Evolutionary conservation across 2,329 filamentous ascomycete species (phyloP), one percentile per base, ranked within the genome.

Genomic region (Dactylellina parvicollis): DNA sequence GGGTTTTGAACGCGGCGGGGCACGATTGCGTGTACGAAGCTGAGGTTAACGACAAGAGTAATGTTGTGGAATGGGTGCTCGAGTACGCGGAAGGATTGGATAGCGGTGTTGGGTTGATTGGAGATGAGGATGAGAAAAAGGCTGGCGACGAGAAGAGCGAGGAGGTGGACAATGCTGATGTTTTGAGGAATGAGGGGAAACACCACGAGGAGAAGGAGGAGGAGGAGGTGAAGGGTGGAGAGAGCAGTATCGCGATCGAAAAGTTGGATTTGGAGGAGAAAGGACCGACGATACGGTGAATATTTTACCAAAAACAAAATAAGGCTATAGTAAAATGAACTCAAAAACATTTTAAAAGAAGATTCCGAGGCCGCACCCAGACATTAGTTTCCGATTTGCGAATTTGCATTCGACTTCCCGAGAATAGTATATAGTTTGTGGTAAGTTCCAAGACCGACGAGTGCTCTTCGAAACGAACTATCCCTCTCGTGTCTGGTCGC

Each of bases 11-110:
- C 79, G 87, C 89, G 79, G 90, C 90, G 50, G 92, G 96, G 26
- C 91, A 96, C 77, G 90, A 93, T 77, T 88, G 90, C 1, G 83
- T 92, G 1, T 91, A 92, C 77, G 83, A 92, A 76, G 90, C 90
- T 14, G 87, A 90, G 79, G 85, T 90, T 76, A 87, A 88, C 75
- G 87, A 89, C 77, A 88, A 91, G 83, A 83, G 83, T 57, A 84
- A 87, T 4, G 87, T 90, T 8, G 87, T 88, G 2, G 85, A 88
- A 66, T 87, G 81, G 82, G 76, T 83, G 57, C 69, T 82, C 75
- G 76, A 82, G 76, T 77, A 80, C 71, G 76, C 82, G 47, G 79
- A 82, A 70, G 76, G 81, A 40, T 20, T 82, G 70, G 77, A 83
- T 57, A 74, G 81, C 61, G 49, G 77, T n/a, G 69, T 73, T n/a